phyloP scores from a whole-genome alignment of 1,284 basidiomycete genomes.

The Tilletia caries region DNA sequence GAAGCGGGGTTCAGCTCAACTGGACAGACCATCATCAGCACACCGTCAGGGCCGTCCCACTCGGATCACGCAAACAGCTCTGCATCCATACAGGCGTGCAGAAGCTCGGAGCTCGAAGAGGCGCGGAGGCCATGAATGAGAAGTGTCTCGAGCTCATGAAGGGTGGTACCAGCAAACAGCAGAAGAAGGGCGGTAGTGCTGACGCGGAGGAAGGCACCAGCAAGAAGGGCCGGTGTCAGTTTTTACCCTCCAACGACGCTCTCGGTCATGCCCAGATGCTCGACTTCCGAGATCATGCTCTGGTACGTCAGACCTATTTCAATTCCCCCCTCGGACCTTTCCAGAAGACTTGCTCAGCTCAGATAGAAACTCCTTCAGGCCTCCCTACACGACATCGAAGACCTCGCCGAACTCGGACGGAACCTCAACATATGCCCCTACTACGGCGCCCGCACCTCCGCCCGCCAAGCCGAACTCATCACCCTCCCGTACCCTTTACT shows the following conservation, averaged over 20 bases:
- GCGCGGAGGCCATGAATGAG: conserved; percentile 80
- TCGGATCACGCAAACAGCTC: conserved; percentile 87
- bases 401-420: conserved; percentile 73
- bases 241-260: conserved; percentile 64
- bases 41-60: conserved; percentile 44
- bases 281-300: conserved; percentile 82
- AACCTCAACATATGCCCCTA: conserved; percentile 77
- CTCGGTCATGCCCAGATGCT: conserved; percentile 60
- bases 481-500: conserved; percentile 91
- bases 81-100: conserved; percentile 83
- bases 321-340: not conserved
- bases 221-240: conserved; percentile 68
- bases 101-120: conserved; percentile 54
- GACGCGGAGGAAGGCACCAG: conserved; percentile 54
- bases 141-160: conserved; percentile 81
- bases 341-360: not conserved
- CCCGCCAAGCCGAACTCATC: conserved; percentile 84
- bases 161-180: conserved; percentile 21
- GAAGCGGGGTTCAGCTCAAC: not conserved
- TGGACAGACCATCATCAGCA: conserved; percentile 3
- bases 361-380: too few relatives aligned
- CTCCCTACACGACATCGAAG: conserved; percentile 84
- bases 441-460: conserved; percentile 81
- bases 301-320: conserved; percentile 60
- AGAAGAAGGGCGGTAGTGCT: conserved; percentile 2